Percentiles rank a stretch among this genome's conserved stretches.
These are phyloP conservation scores for Microstegium vimineum DNA, from an alignment of 176 grass and related monocot genomes.

Conservation along the genomic window DNA sequence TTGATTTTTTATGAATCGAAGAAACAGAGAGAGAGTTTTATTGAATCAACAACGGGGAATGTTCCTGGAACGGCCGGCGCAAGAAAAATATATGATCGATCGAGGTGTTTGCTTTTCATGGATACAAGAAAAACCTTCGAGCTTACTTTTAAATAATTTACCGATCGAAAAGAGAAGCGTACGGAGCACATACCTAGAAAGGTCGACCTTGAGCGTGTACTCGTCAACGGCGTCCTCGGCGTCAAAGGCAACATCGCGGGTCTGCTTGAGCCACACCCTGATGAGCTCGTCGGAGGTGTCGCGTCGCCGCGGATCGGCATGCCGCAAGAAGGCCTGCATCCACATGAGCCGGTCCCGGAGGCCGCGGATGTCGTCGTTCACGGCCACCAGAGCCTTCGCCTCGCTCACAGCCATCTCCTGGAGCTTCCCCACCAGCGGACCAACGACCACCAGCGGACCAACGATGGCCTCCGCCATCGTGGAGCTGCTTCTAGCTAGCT, in stretches of 20 bases:
- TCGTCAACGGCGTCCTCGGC: conserved; percentile 34
- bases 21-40: too few species aligned
- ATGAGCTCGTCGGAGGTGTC: not conserved
- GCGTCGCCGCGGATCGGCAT: conserved; percentile 10
- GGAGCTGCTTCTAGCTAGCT: not conserved
- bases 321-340: conserved; percentile 34
- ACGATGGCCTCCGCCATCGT: conserved; percentile 12
- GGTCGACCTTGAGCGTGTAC: not conserved
- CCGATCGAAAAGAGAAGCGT: too few species aligned
- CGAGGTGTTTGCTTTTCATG: too few species aligned
- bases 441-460: conserved; percentile 9
- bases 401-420: not conserved
- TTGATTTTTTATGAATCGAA: too few species aligned
- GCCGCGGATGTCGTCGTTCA: not conserved
- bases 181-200: not conserved
- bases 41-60: too few species aligned
- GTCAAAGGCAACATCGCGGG: conserved; percentile 10
- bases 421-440: conserved; percentile 6
- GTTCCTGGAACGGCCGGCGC: too few species aligned
- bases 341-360: conserved; percentile 40
- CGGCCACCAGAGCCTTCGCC: not conserved
- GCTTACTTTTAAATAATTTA: too few species aligned
- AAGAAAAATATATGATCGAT: too few species aligned
- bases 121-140: not conserved
- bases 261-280: conserved; percentile 27